phyloP scores from a whole-genome alignment of 225 moss, liverwort and hornwort species.

The Ulota crispa region DNA sequence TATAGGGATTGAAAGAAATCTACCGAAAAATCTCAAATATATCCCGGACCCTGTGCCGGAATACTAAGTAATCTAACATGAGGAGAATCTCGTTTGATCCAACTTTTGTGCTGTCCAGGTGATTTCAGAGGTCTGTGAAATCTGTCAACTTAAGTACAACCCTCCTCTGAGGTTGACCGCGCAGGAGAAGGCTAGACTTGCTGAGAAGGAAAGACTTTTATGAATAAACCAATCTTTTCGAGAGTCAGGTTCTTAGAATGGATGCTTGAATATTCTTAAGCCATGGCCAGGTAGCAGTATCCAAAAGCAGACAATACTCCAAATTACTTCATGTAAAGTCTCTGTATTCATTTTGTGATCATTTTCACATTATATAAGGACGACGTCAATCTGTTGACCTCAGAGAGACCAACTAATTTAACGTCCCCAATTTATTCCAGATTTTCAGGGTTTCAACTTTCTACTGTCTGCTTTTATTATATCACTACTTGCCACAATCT shows the following conservation, averaged over 20 bases:
- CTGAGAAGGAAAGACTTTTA: conserved; percentile 31
- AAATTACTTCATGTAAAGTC: not conserved
- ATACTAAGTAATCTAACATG: not conserved
- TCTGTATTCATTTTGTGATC: not conserved
- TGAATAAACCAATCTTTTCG: not conserved
- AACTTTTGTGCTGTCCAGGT: conserved; percentile 25
- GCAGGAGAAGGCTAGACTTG: conserved; percentile 35
- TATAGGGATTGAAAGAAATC: too few relatives aligned
- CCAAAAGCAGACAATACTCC: not conserved
- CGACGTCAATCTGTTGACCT: not conserved
- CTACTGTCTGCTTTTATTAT: not conserved
- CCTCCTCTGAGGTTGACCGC: conserved; percentile 32
- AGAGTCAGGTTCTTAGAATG: not conserved
- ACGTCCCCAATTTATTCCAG: not conserved
- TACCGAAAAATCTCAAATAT: too few relatives aligned
- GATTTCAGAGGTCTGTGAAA: conserved; percentile 51
- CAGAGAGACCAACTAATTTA: not conserved
- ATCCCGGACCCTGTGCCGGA: too few relatives aligned
- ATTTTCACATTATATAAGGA: not conserved
- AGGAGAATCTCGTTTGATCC: not conserved
- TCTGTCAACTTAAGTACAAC: conserved; percentile 50
- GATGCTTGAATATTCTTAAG: not conserved
- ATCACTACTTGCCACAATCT: not conserved
- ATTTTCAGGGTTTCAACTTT: not conserved
- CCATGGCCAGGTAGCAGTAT: not conserved